Conservation (phyloP, 371 early-diverging fungal species). For the Fennellomyces sp. region DNA sequence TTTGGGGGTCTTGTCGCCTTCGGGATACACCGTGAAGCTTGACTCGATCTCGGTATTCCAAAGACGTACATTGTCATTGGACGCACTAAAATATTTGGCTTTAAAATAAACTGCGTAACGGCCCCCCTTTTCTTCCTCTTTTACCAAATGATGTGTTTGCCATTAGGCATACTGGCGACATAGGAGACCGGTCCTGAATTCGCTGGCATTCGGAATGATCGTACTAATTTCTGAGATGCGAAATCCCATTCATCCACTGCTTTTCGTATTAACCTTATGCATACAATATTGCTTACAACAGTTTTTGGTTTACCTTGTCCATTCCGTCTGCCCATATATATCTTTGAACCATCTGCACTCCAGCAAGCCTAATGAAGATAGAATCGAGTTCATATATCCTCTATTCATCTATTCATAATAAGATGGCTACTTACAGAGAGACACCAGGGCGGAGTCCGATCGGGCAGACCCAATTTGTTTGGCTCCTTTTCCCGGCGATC, state of each 20-base stretch:
- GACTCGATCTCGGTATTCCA: constrained; percentile 74
- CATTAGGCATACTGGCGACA: constrained; percentile 80
- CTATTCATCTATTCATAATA: neutral
- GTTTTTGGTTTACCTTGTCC: constrained; percentile 55
- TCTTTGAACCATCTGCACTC: constrained; percentile 77
- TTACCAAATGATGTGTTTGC: constrained; percentile 84
- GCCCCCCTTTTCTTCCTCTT: neutral
- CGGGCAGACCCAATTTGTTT: constrained; percentile 59
- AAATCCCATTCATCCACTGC: constrained; percentile 91
- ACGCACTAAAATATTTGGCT: constrained; percentile 62
- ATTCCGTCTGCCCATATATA: constrained; percentile 83
- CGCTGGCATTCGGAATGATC: constrained; percentile 81
- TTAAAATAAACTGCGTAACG: neutral
- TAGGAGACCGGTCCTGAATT: constrained; percentile 91
- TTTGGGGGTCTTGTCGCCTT: constrained; percentile 22
- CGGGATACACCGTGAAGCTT: constrained; percentile 35
- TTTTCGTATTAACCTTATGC: constrained; percentile 25
- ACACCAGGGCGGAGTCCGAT: constrained; percentile 88
- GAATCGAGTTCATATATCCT: neutral
- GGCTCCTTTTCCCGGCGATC: constrained; percentile 75
- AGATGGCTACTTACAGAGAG: constrained; percentile 57
- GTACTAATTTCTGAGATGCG: constrained; percentile 63
- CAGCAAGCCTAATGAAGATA: constrained; percentile 70
- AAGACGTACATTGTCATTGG: constrained; percentile 90
- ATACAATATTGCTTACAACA: neutral